Conservation (phyloP, 140 eudicot species). For the Bidens hawaiensis region DNA sequence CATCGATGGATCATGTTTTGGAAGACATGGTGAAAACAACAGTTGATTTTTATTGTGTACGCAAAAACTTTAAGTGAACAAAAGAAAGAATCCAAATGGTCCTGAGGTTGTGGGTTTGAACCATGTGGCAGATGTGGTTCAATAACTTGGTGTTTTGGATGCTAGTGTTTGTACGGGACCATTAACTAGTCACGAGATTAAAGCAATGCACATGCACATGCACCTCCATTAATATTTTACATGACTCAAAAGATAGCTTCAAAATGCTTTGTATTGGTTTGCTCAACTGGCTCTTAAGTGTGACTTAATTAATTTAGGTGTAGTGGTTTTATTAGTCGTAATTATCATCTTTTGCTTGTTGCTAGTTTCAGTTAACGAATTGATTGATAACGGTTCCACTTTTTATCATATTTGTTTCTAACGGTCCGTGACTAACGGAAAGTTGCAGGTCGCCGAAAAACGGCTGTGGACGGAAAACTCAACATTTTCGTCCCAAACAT, state of each 20-base stretch:
- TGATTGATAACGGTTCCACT: too few species aligned
- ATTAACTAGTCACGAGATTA: conserved; percentile 20
- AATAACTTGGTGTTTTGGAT: conserved; percentile 20
- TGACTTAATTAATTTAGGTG: too few species aligned
- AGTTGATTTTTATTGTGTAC: conserved; percentile 2
- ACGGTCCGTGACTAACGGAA: too few species aligned
- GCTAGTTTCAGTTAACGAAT: too few species aligned
- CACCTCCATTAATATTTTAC: background rate
- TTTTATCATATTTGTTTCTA: too few species aligned
- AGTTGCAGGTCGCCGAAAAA: too few species aligned
- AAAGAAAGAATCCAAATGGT: conserved; percentile 9
- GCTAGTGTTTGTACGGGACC: conserved; percentile 15
- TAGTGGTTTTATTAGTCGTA: too few species aligned
- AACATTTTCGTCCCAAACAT: too few species aligned
- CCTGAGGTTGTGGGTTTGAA: conserved; percentile 2
- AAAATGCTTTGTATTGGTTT: background rate
- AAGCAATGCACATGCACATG: background rate
- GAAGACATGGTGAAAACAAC: conserved; percentile 19
- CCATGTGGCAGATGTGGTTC: conserved; percentile 12
- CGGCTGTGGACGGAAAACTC: too few species aligned
- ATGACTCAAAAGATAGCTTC: too few species aligned
- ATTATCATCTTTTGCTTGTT: too few species aligned
- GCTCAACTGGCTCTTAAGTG: background rate
- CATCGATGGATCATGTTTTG: conserved; percentile 11
- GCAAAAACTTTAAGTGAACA: conserved; percentile 2